Base-by-base conservation (phyloP, 2,329 filamentous ascomycete genomes). In the Aspergillus sp. region DNA sequence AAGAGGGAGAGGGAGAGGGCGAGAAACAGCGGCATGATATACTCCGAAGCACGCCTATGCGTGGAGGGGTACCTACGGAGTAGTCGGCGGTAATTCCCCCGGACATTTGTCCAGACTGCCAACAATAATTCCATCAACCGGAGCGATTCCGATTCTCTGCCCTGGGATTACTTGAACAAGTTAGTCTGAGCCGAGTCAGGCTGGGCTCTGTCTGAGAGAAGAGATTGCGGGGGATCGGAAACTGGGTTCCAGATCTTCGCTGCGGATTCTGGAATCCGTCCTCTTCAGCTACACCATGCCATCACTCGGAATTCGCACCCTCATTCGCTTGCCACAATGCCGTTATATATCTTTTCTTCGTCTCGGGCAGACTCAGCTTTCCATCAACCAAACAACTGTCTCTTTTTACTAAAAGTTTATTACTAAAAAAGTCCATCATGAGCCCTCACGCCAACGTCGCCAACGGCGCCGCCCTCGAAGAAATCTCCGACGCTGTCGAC, bases 401-500 rank as follows among this genome's bases (percentile, higher is more conserved):
- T 46, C n/a, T 35, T 17, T 48, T 21, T 40, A 51, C 37, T 51
- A 51, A 25, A 41, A 27, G 15, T 17, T n/a, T 15, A 15, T 3
- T 15, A 41, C 17, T 8, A 21, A 47, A 23, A 52, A 44, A 15
- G 35, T 23, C 43, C 63, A 68, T 48, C 64, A 68, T 67, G 62
- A 64, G 44, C 41, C 45, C 37, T 43, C 49, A 86, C 69, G 84
- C 83, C 45, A 78, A 81, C 44, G 82, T 82, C 17, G 15, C 35
- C 35, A 79, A 86, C 25, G 84, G 83, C 45, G 78, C 81, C 35
- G 82, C 83, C 19, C 79, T 86, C 31, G 84, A 87, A 68, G 80
- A 81, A 3, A 79, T 81, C 11, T 84, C 83, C 8, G 84, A 87
- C 65, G 77, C 82, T 64, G 82, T 87, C 64, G 84, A 87, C 67